These are phyloP conservation scores for Salix udensis DNA, from an alignment of 345 rosid genomes.

Conservation along the genomic window DNA sequence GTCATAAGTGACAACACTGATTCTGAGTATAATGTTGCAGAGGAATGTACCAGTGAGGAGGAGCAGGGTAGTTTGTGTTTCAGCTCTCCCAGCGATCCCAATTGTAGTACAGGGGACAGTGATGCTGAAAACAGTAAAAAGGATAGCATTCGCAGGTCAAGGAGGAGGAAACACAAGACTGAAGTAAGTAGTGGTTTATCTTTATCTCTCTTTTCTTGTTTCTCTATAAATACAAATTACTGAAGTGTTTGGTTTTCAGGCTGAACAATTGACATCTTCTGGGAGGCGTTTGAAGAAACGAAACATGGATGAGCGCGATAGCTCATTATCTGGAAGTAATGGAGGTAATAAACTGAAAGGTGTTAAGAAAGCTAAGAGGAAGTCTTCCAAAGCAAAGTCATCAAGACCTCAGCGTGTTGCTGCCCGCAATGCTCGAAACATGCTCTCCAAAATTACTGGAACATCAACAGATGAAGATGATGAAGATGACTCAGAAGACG, in stretches of 20 bases:
- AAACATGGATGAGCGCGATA: slow-evolving; percentile 9
- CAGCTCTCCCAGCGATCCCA: slow-evolving; percentile 18
- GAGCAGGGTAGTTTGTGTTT: slow-evolving; percentile 22
- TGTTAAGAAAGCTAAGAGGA: slow-evolving; percentile 20
- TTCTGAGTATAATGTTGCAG: slow-evolving; percentile 26
- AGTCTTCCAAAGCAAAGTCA: slow-evolving; percentile 14
- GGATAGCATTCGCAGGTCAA: slow-evolving; percentile 19
- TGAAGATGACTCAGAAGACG: slow-evolving; percentile 14
- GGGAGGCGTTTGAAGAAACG: slow-evolving; percentile 21
- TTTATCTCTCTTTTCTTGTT: not conserved
- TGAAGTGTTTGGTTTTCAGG: slow-evolving; percentile 13
- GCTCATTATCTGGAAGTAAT: slow-evolving; percentile 6
- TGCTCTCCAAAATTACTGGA: slow-evolving; percentile 10
- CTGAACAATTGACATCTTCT: slow-evolving; percentile 6
- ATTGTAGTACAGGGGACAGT: slow-evolving; percentile 20
- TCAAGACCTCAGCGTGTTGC: slow-evolving; percentile 30
- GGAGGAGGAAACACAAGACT: slow-evolving; percentile 21
- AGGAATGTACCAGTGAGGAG: slow-evolving; percentile 26
- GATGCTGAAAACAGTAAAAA: slow-evolving; percentile 12
- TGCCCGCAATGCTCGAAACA: slow-evolving; percentile 23
- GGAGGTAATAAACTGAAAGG: slow-evolving; percentile 23
- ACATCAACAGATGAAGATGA: slow-evolving; percentile 24
- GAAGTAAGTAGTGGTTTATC: slow-evolving; percentile 11
- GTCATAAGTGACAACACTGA: slow-evolving; percentile 23
- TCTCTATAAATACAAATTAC: not conserved